Evolutionary conservation across 2,329 filamentous ascomycete species (phyloP).

Genomic region (Trichoderma citrinoviride): DNA sequence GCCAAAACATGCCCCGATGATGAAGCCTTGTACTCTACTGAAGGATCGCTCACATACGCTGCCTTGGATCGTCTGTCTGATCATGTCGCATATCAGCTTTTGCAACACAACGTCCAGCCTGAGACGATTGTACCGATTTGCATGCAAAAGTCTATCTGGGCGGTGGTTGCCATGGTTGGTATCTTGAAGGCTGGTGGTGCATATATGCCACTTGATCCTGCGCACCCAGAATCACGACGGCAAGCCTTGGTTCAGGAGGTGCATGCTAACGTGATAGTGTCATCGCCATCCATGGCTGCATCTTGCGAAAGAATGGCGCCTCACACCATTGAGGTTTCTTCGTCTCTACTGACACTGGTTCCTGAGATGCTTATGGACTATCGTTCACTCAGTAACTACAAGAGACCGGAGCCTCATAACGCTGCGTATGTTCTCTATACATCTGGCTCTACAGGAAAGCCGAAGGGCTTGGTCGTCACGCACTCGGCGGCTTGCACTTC

Average conservation of each 20-base stretch:
- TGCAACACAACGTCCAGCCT: background rate
- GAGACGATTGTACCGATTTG: conserved; percentile 9
- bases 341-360: background rate
- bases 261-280: conserved; percentile 18
- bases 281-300: background rate
- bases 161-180: conserved; percentile 2
- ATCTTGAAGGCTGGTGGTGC: conserved; percentile 17
- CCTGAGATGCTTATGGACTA: background rate
- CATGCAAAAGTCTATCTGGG: conserved; percentile 17
- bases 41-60: conserved; percentile 1
- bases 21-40: conserved; percentile 10
- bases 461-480: conserved; percentile 24
- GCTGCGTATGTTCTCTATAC: conserved; percentile 25
- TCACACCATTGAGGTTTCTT: background rate
- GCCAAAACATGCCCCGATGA: background rate
- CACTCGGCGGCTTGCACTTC: background rate
- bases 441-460: conserved; percentile 26
- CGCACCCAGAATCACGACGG: conserved; percentile 4
- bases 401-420: background rate
- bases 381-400: background rate
- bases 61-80: background rate
- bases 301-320: background rate
- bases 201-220: conserved; percentile 11
- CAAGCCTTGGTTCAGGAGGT: conserved; percentile 20
- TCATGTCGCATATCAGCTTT: conserved; percentile 1